Percentiles rank a stretch among this genome's conserved stretches.
phyloP scores from a whole-genome alignment of 2,329 filamentous ascomycete genomes.

The Claviceps lovelessii region DNA sequence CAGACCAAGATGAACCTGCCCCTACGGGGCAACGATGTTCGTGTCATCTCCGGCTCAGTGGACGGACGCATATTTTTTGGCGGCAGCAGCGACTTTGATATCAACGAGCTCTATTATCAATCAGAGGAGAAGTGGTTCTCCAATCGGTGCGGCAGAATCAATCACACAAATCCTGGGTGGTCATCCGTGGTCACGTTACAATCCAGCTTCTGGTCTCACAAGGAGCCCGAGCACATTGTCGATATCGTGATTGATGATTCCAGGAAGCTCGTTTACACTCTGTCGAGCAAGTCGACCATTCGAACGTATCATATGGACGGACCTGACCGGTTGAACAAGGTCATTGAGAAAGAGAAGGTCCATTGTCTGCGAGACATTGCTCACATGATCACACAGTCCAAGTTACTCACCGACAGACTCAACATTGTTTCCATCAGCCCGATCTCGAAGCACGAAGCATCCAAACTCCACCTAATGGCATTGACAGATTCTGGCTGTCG shows the following conservation, averaged over 20 bases:
- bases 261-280: slow-evolving; percentile 75
- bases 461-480: slow-evolving; percentile 76
- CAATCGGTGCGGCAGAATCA: slow-evolving; percentile 72
- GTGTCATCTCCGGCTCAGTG: slow-evolving; percentile 64
- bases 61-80: slow-evolving; percentile 90
- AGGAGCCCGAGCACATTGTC: slow-evolving; percentile 48
- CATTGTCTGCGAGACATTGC: slow-evolving; percentile 58
- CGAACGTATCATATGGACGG: slow-evolving; percentile 78
- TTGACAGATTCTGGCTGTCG: slow-evolving; percentile 82
- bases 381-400: slow-evolving; percentile 67
- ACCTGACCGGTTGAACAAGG: slow-evolving; percentile 43
- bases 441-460: slow-evolving; percentile 65
- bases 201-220: slow-evolving; percentile 35
- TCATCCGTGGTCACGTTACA: slow-evolving; percentile 44
- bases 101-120: slow-evolving; percentile 91
- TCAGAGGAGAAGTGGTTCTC: slow-evolving; percentile 97
- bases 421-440: slow-evolving; percentile 73
- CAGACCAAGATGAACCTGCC: slow-evolving; percentile 75
- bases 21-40: slow-evolving; percentile 62
- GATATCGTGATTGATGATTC: slow-evolving; percentile 83
- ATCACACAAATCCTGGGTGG: slow-evolving; percentile 67
- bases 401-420: slow-evolving; percentile 54
- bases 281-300: slow-evolving; percentile 79
- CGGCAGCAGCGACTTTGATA: slow-evolving; percentile 64
- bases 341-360: slow-evolving; percentile 50